Evolutionary conservation across 805 yeast species (phyloP).

Genomic region (Zygosaccharomyces pseudorouxii): DNA sequence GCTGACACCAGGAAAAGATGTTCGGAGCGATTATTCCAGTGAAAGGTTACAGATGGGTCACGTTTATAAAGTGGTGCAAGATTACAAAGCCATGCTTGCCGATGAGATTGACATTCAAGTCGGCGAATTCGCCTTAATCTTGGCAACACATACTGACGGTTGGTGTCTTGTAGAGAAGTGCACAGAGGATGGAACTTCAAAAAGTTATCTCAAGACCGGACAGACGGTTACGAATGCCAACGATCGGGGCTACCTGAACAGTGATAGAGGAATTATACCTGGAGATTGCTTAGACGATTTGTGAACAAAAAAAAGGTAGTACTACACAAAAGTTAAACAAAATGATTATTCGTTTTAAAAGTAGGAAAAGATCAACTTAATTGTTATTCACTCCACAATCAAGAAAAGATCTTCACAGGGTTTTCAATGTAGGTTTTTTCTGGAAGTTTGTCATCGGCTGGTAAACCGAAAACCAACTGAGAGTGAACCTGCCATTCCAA

Average conservation of each 20-base stretch:
- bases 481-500: conserved; percentile 43
- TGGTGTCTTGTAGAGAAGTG: conserved; percentile 43
- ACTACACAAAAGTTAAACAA: not conserved
- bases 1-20: conserved; percentile 15
- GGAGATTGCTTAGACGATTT: conserved; percentile 32
- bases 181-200: conserved; percentile 20
- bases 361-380: conserved; percentile 31
- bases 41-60: conserved; percentile 8
- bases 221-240: conserved; percentile 5
- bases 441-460: conserved; percentile 33
- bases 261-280: conserved; percentile 40
- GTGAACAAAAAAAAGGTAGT: not conserved
- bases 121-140: conserved; percentile 35
- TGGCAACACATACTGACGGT: conserved; percentile 42
- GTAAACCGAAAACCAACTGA: conserved; percentile 49
- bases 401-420: conserved; percentile 38
- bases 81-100: conserved; percentile 33
- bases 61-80: conserved; percentile 20
- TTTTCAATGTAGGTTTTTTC: conserved; percentile 42
- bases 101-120: conserved; percentile 35
- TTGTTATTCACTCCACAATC: too few species aligned
- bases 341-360: not conserved
- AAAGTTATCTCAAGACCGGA: conserved; percentile 2
- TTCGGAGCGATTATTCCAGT: not conserved
- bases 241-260: conserved; percentile 33